Evolutionary conservation across 768 basidiomycete genomes (phyloP).

Genomic region (Asterophora lycoperdoides): DNA sequence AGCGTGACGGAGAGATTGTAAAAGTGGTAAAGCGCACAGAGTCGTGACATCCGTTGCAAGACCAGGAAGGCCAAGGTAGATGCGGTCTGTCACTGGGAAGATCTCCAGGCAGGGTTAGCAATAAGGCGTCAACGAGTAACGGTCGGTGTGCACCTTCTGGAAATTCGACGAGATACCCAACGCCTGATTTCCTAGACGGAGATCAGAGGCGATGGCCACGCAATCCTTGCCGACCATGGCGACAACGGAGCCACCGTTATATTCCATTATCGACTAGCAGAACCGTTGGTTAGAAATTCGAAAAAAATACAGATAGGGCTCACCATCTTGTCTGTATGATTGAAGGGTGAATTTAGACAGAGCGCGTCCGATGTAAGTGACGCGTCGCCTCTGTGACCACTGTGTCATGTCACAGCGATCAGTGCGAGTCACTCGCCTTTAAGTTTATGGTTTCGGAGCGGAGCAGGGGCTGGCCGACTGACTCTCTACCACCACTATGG

Average conservation of each 20-base stretch:
- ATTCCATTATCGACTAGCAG: conserved; percentile 81
- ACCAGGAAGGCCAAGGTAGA: conserved; percentile 89
- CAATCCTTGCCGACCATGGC: conserved; percentile 99
- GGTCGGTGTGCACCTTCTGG: conserved; percentile 67
- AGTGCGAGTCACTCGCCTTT: too few relatives aligned
- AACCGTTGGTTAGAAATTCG: conserved; percentile 10
- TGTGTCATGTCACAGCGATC: conserved; percentile 15
- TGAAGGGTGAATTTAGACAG: neutral
- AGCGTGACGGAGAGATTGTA: conserved; percentile 9
- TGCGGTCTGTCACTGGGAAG: conserved; percentile 89
- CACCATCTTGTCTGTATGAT: conserved; percentile 36
- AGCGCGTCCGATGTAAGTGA: conserved; percentile 34
- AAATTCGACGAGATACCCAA: conserved; percentile 88
- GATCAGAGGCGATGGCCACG: conserved; percentile 95
- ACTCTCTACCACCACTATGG: conserved; percentile 7
- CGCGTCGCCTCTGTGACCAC: conserved; percentile 39
- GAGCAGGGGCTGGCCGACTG: too few relatives aligned
- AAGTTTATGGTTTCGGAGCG: too few relatives aligned
- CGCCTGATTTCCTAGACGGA: conserved; percentile 85
- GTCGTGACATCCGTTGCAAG: conserved; percentile 92
- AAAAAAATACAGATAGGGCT: conserved; percentile 7
- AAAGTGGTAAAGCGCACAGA: conserved; percentile 46
- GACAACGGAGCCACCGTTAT: conserved; percentile 97
- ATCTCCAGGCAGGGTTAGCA: conserved; percentile 47
- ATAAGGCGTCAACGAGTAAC: conserved; percentile 12